Base-by-base conservation (phyloP, 768 basidiomycete genomes). In the Lactifluus piperatus region DNA sequence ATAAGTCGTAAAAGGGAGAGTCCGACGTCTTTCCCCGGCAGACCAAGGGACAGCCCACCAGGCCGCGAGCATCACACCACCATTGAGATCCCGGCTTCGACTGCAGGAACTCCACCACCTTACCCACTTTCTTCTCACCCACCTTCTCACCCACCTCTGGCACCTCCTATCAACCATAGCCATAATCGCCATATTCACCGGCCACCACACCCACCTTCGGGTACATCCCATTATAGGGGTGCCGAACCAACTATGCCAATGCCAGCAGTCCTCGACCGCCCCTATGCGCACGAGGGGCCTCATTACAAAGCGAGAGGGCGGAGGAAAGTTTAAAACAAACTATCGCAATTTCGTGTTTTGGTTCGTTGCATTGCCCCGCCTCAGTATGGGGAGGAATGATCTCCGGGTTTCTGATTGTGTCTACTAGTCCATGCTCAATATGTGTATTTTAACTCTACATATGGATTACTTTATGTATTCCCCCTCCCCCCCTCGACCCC, bases 11-110 rank as follows among this genome's bases (percentile, higher is more conserved):
- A 56, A 36, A 51, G 59, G 54, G 59, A 51, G 16, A 59, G 53
- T 16, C 58, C 60, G 9, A 39, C 54, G 18, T 56, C 60, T 4
- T 22, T 26, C 26, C 47, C 60, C 13, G 20, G 60, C 46, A 44
- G 60, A 52, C 43, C 56, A 44, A 54, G 60, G 18, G 60, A 61
- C 44, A 51, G 59, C 54, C 54, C 54, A 46, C 56, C 54, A 32
- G 56, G 18, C 46, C 60, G 50, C 22, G 60, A 61, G 37, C 60
- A 22, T 41, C 60, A 60, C 10, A 51, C 43, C 27, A 54, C 60
- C 3, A 51, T 61, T 34, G 60, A 61, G 26, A 47, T 60, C 7
- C 59, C 8, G n/a, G 30, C 53, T n/a, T 36, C 59, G 51, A 49
- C 32, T 27, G 44, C 54, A 50, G 59, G 48, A 43, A 13, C 20